A percentile compares a stretch with the other conserved stretches of the same genome.
phyloP scores from a whole-genome alignment of 2,329 filamentous ascomycete genomes.

The Gnomoniopsis sp. region DNA sequence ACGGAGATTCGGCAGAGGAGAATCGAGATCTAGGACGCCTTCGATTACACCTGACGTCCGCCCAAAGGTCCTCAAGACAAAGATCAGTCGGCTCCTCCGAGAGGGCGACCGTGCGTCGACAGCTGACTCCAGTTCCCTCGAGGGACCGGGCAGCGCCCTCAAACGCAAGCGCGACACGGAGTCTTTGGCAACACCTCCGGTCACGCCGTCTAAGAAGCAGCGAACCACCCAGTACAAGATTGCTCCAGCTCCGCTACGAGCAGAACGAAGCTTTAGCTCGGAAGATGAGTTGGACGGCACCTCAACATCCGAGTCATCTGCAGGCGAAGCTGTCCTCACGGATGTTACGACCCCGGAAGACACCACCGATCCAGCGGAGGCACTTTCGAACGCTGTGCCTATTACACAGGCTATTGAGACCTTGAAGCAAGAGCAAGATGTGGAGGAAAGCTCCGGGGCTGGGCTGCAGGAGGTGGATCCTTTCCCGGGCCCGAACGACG shows the following conservation, averaged over 20 bases:
- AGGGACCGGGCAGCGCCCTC: slow-evolving; percentile 23
- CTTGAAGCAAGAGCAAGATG: slow-evolving; percentile 31
- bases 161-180: slow-evolving; percentile 43
- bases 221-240: slow-evolving; percentile 35
- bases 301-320: slow-evolving; percentile 31
- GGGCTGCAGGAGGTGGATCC: slow-evolving; percentile 18
- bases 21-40: slow-evolving; percentile 51
- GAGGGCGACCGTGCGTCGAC: slow-evolving; percentile 31
- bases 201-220: slow-evolving; percentile 51
- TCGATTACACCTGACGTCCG: slow-evolving; percentile 56
- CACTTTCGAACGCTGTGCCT: slow-evolving; percentile 32
- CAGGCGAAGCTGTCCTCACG: slow-evolving; percentile 30
- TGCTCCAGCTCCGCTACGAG: slow-evolving; percentile 24
- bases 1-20: slow-evolving; percentile 48
- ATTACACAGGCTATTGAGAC: slow-evolving; percentile 25
- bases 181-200: slow-evolving; percentile 49
- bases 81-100: slow-evolving; percentile 30
- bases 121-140: slow-evolving; percentile 29
- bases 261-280: slow-evolving; percentile 38
- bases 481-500: not conserved
- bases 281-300: slow-evolving; percentile 27
- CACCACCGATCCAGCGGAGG: slow-evolving; percentile 34
- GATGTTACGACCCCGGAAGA: slow-evolving; percentile 52
- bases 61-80: slow-evolving; percentile 43
- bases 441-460: slow-evolving; percentile 19